Evolutionary conservation across 2,329 filamentous ascomycete species (phyloP).

Genomic region (Sordariomycetes sp.): DNA sequence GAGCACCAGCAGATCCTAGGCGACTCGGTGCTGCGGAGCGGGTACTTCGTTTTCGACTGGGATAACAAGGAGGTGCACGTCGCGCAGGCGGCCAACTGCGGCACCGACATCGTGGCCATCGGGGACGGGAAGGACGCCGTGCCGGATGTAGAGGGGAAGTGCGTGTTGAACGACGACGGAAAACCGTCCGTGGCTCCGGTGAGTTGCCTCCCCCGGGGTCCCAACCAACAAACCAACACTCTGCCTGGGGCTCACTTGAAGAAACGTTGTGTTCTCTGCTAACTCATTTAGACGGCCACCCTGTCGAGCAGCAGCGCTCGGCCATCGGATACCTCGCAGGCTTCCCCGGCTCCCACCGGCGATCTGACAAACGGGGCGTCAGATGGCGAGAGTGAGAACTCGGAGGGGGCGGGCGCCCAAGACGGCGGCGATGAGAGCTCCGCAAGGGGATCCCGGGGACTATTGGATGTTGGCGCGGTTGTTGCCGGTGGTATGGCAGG

Average conservation of each 20-base stretch:
- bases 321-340: not conserved
- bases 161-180: constrained; percentile 5
- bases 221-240: not conserved
- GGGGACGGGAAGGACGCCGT: constrained; percentile 20
- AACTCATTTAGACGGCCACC: not conserved
- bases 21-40: constrained; percentile 29
- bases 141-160: constrained; percentile 22
- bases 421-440: too few species aligned
- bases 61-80: constrained; percentile 29
- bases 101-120: constrained; percentile 24
- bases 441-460: not conserved
- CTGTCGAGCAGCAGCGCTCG: not conserved
- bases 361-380: not conserved
- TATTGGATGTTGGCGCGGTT: not conserved
- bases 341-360: not conserved
- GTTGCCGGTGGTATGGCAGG: not conserved
- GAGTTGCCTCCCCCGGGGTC: not conserved
- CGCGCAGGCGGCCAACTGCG: constrained; percentile 29
- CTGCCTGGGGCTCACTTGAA: too few species aligned
- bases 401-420: not conserved
- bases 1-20: constrained; percentile 31
- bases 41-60: constrained; percentile 36
- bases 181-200: not conserved
- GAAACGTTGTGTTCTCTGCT: not conserved
- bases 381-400: not conserved